Conservation (phyloP, 345 rosid species). For the Eutrema yunnanense region DNA sequence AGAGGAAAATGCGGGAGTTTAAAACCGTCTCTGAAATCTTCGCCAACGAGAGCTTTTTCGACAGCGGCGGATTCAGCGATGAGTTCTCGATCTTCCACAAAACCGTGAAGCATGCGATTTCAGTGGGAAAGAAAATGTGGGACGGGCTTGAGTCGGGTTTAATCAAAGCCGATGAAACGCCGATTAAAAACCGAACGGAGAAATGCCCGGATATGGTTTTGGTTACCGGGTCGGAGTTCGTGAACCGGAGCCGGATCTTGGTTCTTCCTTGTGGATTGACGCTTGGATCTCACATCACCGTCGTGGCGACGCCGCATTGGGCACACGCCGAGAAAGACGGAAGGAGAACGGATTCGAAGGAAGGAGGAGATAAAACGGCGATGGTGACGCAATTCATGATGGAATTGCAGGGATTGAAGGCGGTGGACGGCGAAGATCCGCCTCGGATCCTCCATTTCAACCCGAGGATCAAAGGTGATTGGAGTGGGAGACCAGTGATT, state of each 20-base stretch:
- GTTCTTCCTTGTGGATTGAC: conserved; percentile 81
- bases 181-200: conserved; percentile 32
- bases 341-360: conserved; percentile 35
- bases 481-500: conserved; percentile 65
- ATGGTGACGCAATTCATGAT: conserved; percentile 81
- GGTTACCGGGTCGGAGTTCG: conserved; percentile 52
- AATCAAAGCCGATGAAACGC: background rate
- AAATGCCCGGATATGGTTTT: conserved; percentile 57
- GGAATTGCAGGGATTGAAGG: conserved; percentile 66
- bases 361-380: conserved; percentile 40
- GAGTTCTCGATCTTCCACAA: conserved; percentile 55
- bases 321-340: conserved; percentile 58
- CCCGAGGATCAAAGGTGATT: conserved; percentile 64
- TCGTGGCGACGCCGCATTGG: conserved; percentile 77
- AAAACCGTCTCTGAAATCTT: conserved; percentile 44
- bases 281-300: conserved; percentile 73
- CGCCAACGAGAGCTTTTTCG: conserved; percentile 39
- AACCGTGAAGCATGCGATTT: conserved; percentile 64
- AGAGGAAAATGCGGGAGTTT: background rate
- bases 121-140: conserved; percentile 62
- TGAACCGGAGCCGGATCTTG: conserved; percentile 39
- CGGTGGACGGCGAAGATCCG: conserved; percentile 65
- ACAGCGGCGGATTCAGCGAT: conserved; percentile 33
- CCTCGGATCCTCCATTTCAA: conserved; percentile 70
- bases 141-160: conserved; percentile 40